Evolutionary conservation across 306 rosid species (phyloP), one percentile per base, ranked within the genome.

Genomic region (Rosa rugosa): DNA sequence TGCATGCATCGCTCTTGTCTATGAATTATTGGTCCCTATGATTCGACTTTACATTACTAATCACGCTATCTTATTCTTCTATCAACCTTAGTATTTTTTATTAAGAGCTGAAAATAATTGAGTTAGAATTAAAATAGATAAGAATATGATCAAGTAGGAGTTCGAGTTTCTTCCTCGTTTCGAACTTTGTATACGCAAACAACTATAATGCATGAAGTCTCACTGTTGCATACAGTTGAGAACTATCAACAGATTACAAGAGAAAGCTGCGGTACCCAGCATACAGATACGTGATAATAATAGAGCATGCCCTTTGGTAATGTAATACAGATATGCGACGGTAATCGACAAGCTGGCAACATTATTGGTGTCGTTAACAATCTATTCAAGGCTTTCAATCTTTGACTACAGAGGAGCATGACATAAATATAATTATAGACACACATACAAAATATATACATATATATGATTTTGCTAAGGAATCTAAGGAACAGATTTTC

Each of bases 301-400:
- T 16, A 50, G 56, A 50, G 17, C 5, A 49, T 13, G 4, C 17
- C 54, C 54, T 49, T 49, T 13, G 54, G 18, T 13, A 44, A 44
- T 44, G 11, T 44, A 44, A 14, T 49, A 49, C 18, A 51, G n/a
- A 51, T 51, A 13, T 4, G n/a, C 1, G 22, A 51, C 57, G 1
- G n/a, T 5, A 17, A 51, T 51, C 57, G 9, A 18, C n/a, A 51
- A 51, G 57, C 63, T n/a, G 63, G 63, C 27, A 56, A 20, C 63
- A 56, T 56, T 56, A 78, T 78, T 50, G 31, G 38, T 59, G 77
- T 59, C 53, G 82, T 70, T 53, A 69, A 53, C 14, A 53, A 57
- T 77, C 75, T 14, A 23, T 66, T 62, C 71, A 36, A 11, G 11
- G 73, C 46, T 49, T 16, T 51, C 22, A 42, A 77, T 8, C 42